Evolutionary conservation across 2,329 filamentous ascomycete genomes (phyloP).

Genomic region (Colletotrichum aenigma): DNA sequence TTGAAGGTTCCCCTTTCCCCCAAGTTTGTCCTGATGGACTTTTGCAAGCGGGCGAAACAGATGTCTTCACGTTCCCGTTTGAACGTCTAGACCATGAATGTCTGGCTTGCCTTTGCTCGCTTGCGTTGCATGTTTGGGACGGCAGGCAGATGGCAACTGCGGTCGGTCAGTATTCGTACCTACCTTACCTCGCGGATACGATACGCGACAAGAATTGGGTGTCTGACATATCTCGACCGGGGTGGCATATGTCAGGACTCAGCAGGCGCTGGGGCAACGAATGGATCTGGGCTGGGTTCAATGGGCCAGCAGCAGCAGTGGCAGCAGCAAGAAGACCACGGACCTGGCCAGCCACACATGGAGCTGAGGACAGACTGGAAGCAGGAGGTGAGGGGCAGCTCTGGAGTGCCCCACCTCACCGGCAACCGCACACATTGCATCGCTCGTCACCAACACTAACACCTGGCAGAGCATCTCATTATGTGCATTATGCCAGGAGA

Average conservation of each 20-base stretch:
- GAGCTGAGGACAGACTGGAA: conserved; percentile 5
- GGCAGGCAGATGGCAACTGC: not conserved
- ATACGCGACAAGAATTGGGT: not conserved
- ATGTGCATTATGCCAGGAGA: not conserved
- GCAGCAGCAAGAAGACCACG: not conserved
- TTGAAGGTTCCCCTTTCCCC: not conserved
- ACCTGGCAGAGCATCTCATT: not conserved
- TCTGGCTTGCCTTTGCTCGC: not conserved
- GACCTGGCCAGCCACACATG: not conserved
- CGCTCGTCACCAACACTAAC: not conserved
- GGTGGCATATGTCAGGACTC: conserved; percentile 4
- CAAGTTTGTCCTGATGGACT: not conserved
- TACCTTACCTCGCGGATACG: not conserved
- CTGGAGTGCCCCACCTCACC: conserved; percentile 13
- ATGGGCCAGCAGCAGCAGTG: not conserved
- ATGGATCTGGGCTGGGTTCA: conserved; percentile 2
- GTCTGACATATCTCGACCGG: conserved; percentile 10
- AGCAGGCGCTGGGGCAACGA: conserved; percentile 16
- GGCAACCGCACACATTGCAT: not conserved
- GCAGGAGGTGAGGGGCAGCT: conserved; percentile 14
- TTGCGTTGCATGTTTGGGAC: not conserved
- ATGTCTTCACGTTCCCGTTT: conserved; percentile 1
- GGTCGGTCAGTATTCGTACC: not conserved
- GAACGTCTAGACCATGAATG: not conserved
- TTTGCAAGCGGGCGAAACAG: not conserved